phyloP scores from a whole-genome alignment of 305 asterid genomes.

The Solanum aculeatissimum region DNA sequence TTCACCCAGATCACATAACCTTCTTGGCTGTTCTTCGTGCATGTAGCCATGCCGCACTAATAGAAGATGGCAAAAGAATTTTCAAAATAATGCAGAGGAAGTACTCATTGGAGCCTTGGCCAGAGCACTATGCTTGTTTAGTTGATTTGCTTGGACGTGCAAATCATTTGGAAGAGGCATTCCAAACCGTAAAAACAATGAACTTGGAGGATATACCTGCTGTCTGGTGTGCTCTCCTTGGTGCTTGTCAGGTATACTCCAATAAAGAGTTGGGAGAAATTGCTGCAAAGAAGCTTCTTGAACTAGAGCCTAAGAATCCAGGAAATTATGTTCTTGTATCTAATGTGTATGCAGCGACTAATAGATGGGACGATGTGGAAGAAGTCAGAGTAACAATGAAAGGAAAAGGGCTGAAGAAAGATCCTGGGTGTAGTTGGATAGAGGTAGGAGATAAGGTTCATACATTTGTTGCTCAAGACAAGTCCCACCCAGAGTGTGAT shows the following conservation, averaged over 20 bases:
- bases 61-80: slow-evolving; percentile 45
- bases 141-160: slow-evolving; percentile 90
- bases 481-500: slow-evolving; percentile 49
- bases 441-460: slow-evolving; percentile 54
- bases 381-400: slow-evolving; percentile 53
- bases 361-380: slow-evolving; percentile 73
- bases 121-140: slow-evolving; percentile 68
- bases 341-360: slow-evolving; percentile 49
- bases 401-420: slow-evolving; percentile 63
- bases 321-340: slow-evolving; percentile 77
- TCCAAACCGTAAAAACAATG: slow-evolving; percentile 39
- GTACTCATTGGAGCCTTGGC: slow-evolving; percentile 68
- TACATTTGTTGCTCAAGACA: slow-evolving; percentile 51
- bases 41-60: slow-evolving; percentile 77
- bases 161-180: slow-evolving; percentile 62
- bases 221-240: slow-evolving; percentile 73
- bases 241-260: slow-evolving; percentile 62
- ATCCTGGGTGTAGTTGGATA: slow-evolving; percentile 95
- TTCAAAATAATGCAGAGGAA: slow-evolving; percentile 39
- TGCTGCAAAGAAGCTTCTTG: slow-evolving; percentile 72
- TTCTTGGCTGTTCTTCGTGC: slow-evolving; percentile 59
- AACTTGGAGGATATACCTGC: slow-evolving; percentile 44
- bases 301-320: slow-evolving; percentile 57
- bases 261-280: slow-evolving; percentile 57
- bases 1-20: slow-evolving; percentile 54